phyloP scores from a whole-genome alignment of 306 rosid genomes.

The Vigna mungo region DNA sequence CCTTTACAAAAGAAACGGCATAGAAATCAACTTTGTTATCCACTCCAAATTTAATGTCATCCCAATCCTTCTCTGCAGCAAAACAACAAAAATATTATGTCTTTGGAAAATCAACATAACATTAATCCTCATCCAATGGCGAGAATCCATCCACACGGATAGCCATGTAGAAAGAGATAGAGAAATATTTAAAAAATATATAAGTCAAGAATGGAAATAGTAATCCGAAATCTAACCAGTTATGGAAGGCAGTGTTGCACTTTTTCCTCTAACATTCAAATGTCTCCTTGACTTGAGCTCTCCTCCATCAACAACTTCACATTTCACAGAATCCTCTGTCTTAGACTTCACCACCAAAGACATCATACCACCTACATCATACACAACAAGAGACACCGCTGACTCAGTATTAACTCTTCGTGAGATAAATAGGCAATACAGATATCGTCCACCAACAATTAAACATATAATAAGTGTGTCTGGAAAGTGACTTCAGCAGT shows the following conservation, averaged over 20 bases:
- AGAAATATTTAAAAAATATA: background rate
- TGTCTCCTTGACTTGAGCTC: slow-evolving; percentile 94
- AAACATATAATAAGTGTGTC: background rate
- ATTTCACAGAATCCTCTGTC: slow-evolving; percentile 82
- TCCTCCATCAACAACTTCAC: slow-evolving; percentile 99
- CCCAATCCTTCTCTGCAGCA: slow-evolving; percentile 98
- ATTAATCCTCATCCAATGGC: background rate
- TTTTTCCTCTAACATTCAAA: slow-evolving; percentile 96
- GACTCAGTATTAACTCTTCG: background rate
- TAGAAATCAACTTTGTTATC: slow-evolving; percentile 95
- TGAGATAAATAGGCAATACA: slow-evolving; percentile 23
- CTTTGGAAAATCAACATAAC: slow-evolving; percentile 11
- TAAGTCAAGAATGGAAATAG: slow-evolving; percentile 14
- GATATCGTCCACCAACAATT: background rate
- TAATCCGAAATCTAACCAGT: slow-evolving; percentile 69
- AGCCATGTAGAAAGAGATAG: slow-evolving; percentile 2
- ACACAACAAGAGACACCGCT: slow-evolving; percentile 12
- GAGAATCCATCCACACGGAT: background rate
- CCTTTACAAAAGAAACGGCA: slow-evolving; percentile 98
- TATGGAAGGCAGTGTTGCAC: slow-evolving; percentile 96
- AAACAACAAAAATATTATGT: slow-evolving; percentile 41
- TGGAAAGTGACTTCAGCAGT: background rate
- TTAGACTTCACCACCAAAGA: slow-evolving; percentile 83
- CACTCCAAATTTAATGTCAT: slow-evolving; percentile 97
- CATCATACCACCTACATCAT: slow-evolving; percentile 93